phyloP scores from a whole-genome alignment of 73 alveolate species.

The Paramecium bursaria region DNA sequence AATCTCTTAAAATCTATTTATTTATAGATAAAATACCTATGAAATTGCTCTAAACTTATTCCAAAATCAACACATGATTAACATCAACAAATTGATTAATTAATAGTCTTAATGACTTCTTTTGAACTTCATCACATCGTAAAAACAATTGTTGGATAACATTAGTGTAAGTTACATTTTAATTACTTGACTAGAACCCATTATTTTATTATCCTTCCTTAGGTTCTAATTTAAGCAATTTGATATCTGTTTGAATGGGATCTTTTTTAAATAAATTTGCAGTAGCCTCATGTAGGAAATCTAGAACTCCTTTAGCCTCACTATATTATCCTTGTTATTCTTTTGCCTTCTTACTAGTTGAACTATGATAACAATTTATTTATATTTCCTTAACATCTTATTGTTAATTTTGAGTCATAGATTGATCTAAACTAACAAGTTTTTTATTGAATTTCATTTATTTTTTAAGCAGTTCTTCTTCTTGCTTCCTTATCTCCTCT shows the following conservation, averaged over 20 bases:
- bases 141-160: slow-evolving; percentile 45
- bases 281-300: slow-evolving; percentile 65
- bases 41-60: slow-evolving; percentile 58
- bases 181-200: slow-evolving; percentile 46
- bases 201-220: slow-evolving; percentile 39
- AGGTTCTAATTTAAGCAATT: slow-evolving; percentile 50
- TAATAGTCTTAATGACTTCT: slow-evolving; percentile 61
- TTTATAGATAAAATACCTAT: background rate
- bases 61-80: slow-evolving; percentile 40
- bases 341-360: slow-evolving; percentile 68
- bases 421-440: slow-evolving; percentile 34
- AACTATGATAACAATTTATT: slow-evolving; percentile 61
- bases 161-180: slow-evolving; percentile 39
- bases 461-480: slow-evolving; percentile 62
- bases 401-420: slow-evolving; percentile 34
- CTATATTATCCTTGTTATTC: slow-evolving; percentile 60
- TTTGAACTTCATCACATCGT: slow-evolving; percentile 69
- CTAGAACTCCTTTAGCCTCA: slow-evolving; percentile 70
- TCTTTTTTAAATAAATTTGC: slow-evolving; percentile 65
- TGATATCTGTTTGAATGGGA: slow-evolving; percentile 58
- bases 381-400: slow-evolving; percentile 67
- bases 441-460: slow-evolving; percentile 64
- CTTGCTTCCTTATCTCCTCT: slow-evolving; percentile 64
- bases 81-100: slow-evolving; percentile 55
- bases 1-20: slow-evolving; percentile 60